Base-by-base conservation (phyloP, 1,284 basidiomycete genomes). In the Moesziomyces globuligerus region DNA sequence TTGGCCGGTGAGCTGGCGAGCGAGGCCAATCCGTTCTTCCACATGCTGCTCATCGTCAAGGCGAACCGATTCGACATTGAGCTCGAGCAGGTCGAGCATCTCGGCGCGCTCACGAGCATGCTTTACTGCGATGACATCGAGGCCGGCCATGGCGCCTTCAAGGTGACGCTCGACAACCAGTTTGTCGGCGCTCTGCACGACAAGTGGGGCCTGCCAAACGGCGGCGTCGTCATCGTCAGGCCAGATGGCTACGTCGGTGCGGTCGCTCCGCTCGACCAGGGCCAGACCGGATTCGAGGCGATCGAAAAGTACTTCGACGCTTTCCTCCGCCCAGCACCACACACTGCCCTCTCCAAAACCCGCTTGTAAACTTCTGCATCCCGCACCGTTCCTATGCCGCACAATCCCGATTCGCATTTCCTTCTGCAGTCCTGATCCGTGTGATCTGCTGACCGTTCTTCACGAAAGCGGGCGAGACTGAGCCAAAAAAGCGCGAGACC, bases 201-300 rank as follows among this genome's bases (percentile, higher is more conserved):
- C 2, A 85, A 86, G 47, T 89, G 87, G 74, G 90, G 90, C 6
- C 73, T 84, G 20, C 47, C 72, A 3, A 80, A 83, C 3, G 90
- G 90, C 24, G 88, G 86, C 7, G 81, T 90, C 23, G 87, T 90
- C 25, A 84, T 89, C 29, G 87, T 90, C 13, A 86, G 90, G 28
- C 90, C 90, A 3, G 90, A 91, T 72, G 90, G 90, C 9, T 91
- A 90, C 62, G 86, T 91, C 17, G 89, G 88, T 3, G 84, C 84
- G 52, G 83, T 90, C 21, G 84, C 85, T 1, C 86, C 88, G 0
- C 79, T 90, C 38, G 83, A 87, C 34, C 79, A 84, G 4, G 83
- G 86, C 29, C 76, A 83, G 4, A 65, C 83, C 29, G 71, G 81
- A 7, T 83, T 83, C n/a, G 57, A 75, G 28, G 76, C 77, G 17